phyloP scores from a whole-genome alignment of 305 asterid species.

The Withania somnifera region DNA sequence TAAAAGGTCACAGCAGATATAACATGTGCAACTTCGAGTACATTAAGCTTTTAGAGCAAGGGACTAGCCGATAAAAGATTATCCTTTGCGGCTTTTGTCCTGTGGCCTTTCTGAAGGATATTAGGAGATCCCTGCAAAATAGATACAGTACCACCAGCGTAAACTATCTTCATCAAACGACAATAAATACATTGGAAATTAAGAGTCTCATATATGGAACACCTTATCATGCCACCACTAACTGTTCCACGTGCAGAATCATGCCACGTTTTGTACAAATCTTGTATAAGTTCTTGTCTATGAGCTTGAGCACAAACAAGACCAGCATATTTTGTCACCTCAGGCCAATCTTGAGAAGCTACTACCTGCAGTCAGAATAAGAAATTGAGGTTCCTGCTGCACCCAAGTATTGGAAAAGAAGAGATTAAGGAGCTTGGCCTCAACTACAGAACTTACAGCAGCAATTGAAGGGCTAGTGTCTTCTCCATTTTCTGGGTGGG shows the following conservation, averaged over 20 bases:
- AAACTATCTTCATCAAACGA: background rate
- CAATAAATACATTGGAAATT: background rate
- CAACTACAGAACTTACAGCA: constrained; percentile 44
- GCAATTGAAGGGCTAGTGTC: constrained; percentile 98
- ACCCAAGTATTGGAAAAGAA: background rate
- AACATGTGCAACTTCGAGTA: background rate
- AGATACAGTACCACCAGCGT: background rate
- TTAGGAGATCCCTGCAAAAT: constrained; percentile 78
- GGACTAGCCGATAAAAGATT: constrained; percentile 74
- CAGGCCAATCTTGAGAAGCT: constrained; percentile 99
- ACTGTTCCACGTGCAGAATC: constrained; percentile 92
- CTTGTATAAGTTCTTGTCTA: constrained; percentile 91
- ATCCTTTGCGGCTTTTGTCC: constrained; percentile 99
- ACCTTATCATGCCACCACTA: constrained; percentile 99
- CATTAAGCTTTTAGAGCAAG: background rate
- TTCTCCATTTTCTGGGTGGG: constrained; percentile 97
- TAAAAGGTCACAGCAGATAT: background rate
- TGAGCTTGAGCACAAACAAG: constrained; percentile 99
- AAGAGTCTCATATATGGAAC: background rate
- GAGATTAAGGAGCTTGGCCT: background rate
- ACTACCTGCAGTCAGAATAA: constrained; percentile 50
- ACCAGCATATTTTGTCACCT: constrained; percentile 94
- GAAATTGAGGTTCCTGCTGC: constrained; percentile 3
- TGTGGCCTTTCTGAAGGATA: constrained; percentile 93
- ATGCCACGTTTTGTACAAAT: constrained; percentile 90